Conservation (phyloP, 176 grass and related monocot species). For the Leersia perrieri region DNA sequence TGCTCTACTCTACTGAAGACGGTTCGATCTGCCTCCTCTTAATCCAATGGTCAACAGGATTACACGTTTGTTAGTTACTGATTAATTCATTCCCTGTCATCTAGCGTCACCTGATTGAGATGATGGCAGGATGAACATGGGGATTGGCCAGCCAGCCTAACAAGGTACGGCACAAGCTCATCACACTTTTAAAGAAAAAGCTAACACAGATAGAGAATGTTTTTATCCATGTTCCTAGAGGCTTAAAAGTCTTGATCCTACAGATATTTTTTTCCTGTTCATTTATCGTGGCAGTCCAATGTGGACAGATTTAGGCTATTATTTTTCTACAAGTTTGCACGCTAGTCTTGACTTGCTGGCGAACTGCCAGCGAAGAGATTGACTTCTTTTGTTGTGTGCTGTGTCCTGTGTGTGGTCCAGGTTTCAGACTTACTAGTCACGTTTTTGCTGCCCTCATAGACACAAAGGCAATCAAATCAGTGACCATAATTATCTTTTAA, state of each 20-base stretch:
- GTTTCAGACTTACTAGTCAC: background rate
- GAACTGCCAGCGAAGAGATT: background rate
- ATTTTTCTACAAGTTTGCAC: conserved; percentile 11
- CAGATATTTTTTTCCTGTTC: background rate
- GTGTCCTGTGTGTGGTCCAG: background rate
- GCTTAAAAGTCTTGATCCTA: background rate
- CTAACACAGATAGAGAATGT: background rate
- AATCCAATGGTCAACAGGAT: background rate
- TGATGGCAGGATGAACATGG: background rate
- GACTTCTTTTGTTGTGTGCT: conserved; percentile 5
- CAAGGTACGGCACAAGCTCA: background rate
- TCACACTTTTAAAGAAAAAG: background rate
- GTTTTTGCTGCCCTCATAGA: background rate
- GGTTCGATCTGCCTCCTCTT: background rate
- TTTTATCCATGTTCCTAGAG: background rate
- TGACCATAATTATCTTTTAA: background rate
- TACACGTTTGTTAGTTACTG: background rate
- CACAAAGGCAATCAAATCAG: background rate
- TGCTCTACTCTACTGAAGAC: background rate
- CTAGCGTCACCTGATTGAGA: no score
- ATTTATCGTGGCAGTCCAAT: background rate
- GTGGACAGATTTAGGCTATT: background rate
- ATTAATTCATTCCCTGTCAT: background rate
- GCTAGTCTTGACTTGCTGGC: conserved; percentile 27
- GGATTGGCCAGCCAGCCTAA: background rate